Base-by-base conservation (phyloP, 2,329 filamentous ascomycete genomes). In the Xylariaceae sp. region DNA sequence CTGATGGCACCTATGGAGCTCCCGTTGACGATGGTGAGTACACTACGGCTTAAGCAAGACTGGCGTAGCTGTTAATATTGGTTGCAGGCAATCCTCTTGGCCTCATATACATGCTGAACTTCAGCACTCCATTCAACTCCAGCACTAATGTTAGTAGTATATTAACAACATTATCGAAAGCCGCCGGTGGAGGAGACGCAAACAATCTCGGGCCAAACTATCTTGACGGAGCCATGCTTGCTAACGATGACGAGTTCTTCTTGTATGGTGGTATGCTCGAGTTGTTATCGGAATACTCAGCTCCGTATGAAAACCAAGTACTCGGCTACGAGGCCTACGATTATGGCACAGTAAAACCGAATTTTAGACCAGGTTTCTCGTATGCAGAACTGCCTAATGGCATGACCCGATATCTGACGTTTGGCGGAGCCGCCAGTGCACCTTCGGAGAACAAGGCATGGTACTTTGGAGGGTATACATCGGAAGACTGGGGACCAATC, bases 391-490 rank as follows among this genome's bases (percentile, higher is more conserved):
- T 85, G 1, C 61, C 72, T 2, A 51, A 64, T 3, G 63, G 57
- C 6, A 60, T 85, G 5, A 86, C 77, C 17, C 71, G 77, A 39
- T 86, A 85, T 55, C 55, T 88, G 19, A 77, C 82, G 0, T 80
- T 77, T 52, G 85, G 85, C 16, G 85, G 76, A 2, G 76, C 74
- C 1, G 81, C 74, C 10, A 86, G 71, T 35, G 80, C 78, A 0
- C 83, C 84, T 0, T 86, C 83, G 0, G 85, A 88, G 62, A 83
- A 86, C 51, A 74, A 81, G 53, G 83, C 82, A 0, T 88, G 80
- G 69, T 88, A 88, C 55, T 86, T 88, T 52, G 79, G 80, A 1
- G 85, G 85, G 0, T 66, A 84, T 62, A 75, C 69, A 12, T 72
- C 79, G 0, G 62, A 69, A 0, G 63, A 64, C 11, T 73, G 67